Conservation (phyloP, 2,329 filamentous ascomycete genomes). For the Colletotrichum kahawae region DNA sequence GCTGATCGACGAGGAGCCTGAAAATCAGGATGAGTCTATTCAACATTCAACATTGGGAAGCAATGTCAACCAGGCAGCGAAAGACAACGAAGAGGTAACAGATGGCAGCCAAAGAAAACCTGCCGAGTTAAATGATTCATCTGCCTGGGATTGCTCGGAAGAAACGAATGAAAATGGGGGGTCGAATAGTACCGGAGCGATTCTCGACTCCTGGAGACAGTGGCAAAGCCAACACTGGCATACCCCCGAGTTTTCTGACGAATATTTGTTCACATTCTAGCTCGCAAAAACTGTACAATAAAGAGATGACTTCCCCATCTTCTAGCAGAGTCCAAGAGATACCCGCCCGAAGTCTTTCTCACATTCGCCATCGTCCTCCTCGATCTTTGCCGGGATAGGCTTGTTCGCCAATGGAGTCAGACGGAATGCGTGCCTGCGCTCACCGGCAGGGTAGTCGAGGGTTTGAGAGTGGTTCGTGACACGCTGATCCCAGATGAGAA, state of each 20-base stretch:
- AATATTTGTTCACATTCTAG: neutral
- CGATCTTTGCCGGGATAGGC: constrained; percentile 18
- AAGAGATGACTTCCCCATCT: neutral
- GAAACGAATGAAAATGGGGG: neutral
- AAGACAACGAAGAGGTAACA: neutral
- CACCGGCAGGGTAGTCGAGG: constrained; percentile 6
- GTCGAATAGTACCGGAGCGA: neutral
- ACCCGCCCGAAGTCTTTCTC: constrained; percentile 21
- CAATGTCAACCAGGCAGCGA: neutral
- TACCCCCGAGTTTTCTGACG: neutral
- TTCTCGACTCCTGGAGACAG: neutral
- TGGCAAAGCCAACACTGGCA: neutral
- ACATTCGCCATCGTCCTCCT: constrained; percentile 27
- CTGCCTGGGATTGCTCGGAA: neutral
- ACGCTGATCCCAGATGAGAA: constrained; percentile 56
- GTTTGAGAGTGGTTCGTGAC: constrained; percentile 14
- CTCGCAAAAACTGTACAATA: fast-evolving
- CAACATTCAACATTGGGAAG: neutral
- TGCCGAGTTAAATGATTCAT: fast-evolving
- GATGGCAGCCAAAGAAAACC: neutral
- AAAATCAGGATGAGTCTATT: neutral
- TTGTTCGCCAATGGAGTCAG: constrained; percentile 17
- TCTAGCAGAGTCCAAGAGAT: constrained; percentile 18
- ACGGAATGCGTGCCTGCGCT: constrained; percentile 13
- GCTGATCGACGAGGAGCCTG: fast-evolving